phyloP scores from a whole-genome alignment of 2,329 filamentous ascomycete genomes.

The Aspergillus oerlinghausenensis region DNA sequence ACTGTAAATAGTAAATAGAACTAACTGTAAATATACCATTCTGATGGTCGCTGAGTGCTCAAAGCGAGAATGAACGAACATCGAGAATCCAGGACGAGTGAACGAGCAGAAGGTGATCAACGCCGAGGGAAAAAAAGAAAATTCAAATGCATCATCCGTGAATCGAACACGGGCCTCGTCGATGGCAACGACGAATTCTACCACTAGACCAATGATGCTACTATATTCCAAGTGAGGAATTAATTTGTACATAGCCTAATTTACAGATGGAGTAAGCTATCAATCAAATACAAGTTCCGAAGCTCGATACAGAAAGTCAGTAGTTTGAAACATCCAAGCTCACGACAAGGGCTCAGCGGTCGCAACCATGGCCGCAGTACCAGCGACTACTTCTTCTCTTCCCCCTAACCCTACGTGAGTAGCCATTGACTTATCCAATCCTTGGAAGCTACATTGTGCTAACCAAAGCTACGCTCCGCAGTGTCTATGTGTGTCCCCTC shows the following conservation, averaged over 20 bases:
- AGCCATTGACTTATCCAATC: background rate
- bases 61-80: background rate
- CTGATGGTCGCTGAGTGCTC: background rate
- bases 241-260: no score
- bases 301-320: background rate
- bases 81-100: background rate
- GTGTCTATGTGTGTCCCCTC: conserved; percentile 37
- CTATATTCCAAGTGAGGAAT: no score
- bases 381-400: conserved; percentile 24
- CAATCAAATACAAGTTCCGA: background rate
- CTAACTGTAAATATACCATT: background rate
- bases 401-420: conserved; percentile 40
- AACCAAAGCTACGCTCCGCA: conserved; percentile 19
- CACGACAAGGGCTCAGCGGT: conserved; percentile 18
- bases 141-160: conserved; percentile 39
- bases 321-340: conserved; percentile 6
- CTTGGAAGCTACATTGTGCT: conserved; percentile 1
- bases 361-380: conserved; percentile 36
- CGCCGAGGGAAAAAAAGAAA: conserved; percentile 13
- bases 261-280: background rate
- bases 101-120: background rate
- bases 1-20: conserved; percentile 5
- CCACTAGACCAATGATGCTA: conserved; percentile 43
- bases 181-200: conserved; percentile 45
- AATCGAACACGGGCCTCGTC: conserved; percentile 46